Evolutionary conservation across 2,329 filamentous ascomycete species (phyloP), one percentile per base, ranked within the genome.

Genomic region (Furcasterigmium sp.): DNA sequence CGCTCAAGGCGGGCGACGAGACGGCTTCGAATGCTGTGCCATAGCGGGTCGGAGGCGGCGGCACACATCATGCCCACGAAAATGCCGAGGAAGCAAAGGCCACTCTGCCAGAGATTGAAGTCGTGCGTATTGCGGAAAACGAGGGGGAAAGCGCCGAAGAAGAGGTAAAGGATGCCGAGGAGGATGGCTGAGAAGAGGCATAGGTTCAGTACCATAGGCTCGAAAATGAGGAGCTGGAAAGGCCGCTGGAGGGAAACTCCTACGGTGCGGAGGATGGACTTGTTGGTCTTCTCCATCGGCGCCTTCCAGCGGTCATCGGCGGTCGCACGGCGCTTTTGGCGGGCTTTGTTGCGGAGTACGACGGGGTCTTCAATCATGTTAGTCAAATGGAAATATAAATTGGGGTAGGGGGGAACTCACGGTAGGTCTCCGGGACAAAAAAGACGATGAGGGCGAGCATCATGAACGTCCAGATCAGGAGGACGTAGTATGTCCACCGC

Each of bases 351-450:
- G 41, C 82, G 77, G 34, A 95, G 70, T 38, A 93, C 67, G 14
- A 91, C 73, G n/a, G 78, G 79, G 51, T 82, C 73, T 76, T 21
- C 4, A 23, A 17, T 18, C 14, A 14, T n/a, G 29, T 32, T 8
- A 32, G 29, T n/a, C 13, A 15, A 8, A n/a, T 13, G 14, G 3
- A 32, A 15, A 30, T 30, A 23, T 25, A 29, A 13, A 10, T 64
- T 76, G 18, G 76, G 76, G 48, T 75, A 26, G 17, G 18, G 28
- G 14, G 17, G n/a, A 3, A 67, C 70, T 56, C 53, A 77, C 73
- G 87, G 60, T 93, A 95, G 1, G 90, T 96, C 67, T 96, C 90
- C 5, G 90, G 91, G 3, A 95, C 88, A 35, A 90, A 70, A 26
- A 88, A 58, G 26, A 82, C 58, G 41, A 95, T 82, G 46, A 80